phyloP scores from a whole-genome alignment of 208 protist species.

The Endotrypanum monterogeii region DNA sequence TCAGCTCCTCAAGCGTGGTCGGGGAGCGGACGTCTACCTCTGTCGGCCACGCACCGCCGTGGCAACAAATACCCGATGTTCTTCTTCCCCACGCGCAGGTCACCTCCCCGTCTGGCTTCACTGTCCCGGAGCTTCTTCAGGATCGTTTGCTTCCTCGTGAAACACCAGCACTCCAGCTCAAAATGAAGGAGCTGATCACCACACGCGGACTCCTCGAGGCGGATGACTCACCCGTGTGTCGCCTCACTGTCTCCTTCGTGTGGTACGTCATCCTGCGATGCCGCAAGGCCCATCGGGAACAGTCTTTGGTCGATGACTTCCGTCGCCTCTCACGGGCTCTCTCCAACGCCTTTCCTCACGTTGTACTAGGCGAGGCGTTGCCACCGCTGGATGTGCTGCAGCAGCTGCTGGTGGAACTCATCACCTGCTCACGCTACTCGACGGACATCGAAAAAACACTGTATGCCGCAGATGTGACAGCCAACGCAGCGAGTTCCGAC shows the following conservation, averaged over 20 bases:
- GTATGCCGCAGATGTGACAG: neutral
- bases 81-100: conserved; percentile 18
- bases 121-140: conserved; percentile 25
- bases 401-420: conserved; percentile 25
- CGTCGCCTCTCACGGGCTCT: conserved; percentile 13
- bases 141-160: conserved; percentile 29
- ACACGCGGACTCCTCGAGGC: conserved; percentile 23
- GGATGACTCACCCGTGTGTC: conserved; percentile 17
- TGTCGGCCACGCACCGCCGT: neutral
- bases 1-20: neutral
- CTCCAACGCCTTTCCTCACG: conserved; percentile 18
- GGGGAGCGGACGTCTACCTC: neutral
- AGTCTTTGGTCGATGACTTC: conserved; percentile 22
- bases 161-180: conserved; percentile 14
- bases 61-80: conserved; percentile 12
- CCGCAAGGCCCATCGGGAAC: conserved; percentile 31
- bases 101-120: conserved; percentile 18
- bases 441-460: too few species aligned
- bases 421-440: conserved; percentile 18
- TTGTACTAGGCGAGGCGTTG: conserved; percentile 14
- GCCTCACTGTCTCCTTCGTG: conserved; percentile 13
- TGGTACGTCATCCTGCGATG: conserved; percentile 34
- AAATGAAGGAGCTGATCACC: conserved; percentile 13
- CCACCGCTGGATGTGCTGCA: conserved; percentile 32
- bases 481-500: neutral